phyloP scores from a whole-genome alignment of 139 green algal genomes.

The Coelastrella sp. region DNA sequence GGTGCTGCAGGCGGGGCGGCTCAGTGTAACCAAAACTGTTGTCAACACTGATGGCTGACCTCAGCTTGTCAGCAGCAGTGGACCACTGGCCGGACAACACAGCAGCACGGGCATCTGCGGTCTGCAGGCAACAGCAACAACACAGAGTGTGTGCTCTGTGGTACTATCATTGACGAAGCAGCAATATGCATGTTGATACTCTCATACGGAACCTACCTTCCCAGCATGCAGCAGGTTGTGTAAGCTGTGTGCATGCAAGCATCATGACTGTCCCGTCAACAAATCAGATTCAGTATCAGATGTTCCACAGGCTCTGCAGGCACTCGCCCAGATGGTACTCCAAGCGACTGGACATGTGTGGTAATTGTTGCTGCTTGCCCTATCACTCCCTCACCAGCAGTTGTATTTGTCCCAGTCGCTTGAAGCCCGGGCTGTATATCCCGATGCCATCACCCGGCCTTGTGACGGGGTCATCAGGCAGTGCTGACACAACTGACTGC shows the following conservation, averaged over 20 bases:
- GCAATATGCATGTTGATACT: not conserved
- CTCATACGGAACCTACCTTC: not conserved
- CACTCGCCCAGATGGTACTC: not conserved
- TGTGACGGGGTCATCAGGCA: constrained; percentile 2
- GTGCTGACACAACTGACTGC: not conserved
- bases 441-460: constrained; percentile 32
- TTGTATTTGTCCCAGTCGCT: constrained; percentile 3
- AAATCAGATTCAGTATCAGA: not conserved
- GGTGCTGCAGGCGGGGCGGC: constrained; percentile 68
- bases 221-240: not conserved
- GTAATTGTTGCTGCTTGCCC: not conserved
- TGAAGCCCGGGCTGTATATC: constrained; percentile 35
- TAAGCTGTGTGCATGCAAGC: not conserved
- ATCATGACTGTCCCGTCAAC: not conserved
- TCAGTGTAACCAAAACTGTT: constrained; percentile 59
- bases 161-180: not conserved
- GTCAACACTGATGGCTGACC: not conserved
- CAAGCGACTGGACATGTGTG: not conserved
- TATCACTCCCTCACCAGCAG: not conserved
- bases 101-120: not conserved
- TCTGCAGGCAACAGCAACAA: not conserved
- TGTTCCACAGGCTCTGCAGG: too few relatives aligned
- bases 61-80: constrained; percentile 14
- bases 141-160: too few relatives aligned
- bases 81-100: not conserved